Base-by-base conservation (phyloP, 2,329 filamentous ascomycete genomes). In the Clonostachys chloroleuca region DNA sequence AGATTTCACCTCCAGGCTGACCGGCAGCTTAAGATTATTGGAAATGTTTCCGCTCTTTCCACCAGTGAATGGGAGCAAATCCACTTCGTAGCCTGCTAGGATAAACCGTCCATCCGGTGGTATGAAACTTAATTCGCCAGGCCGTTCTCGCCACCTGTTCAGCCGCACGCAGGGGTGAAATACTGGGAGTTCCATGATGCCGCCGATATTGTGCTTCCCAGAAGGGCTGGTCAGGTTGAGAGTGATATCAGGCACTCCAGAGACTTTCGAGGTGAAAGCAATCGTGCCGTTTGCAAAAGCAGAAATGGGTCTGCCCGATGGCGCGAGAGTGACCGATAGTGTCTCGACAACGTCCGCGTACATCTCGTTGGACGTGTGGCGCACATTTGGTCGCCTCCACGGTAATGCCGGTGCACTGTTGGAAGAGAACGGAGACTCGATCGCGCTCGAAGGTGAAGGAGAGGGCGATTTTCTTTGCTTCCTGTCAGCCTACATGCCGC, bases 281-380 rank as follows among this genome's bases (percentile, higher is more conserved):
- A 99, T 92, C 5, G 90, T 95, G 14, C 94, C 94, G 56, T 94
- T 88, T 13, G 90, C 88, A 53, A 95, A 86, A 4, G 94, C 92
- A 8, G 89, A 84, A 18, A 99, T 76, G 2, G 92, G 86, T 13
- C 91, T 80, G 5, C 94, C 94, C 1, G 92, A 96, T 0, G 94
- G 94, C 1, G 94, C 91, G 40, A 97, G 78, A 0, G 87, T 96
- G 39, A 96, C 89, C 2, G 84, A 82, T 1, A 99, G 74, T 2
- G 89, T 90, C 70, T 99, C 94, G 51, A 99, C 83, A 12, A 99
- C 83, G 63, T 99, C 94, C 48, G 96, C 92, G 64, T 97, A 97
- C 55, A 99, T 77, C 66, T 99, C 94, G 67, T 97, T 99, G 47
- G 89, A 95, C 5, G 92, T 97, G 65, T 99, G 94, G 14, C 92